Base-by-base conservation (phyloP, 768 basidiomycete species). In the Polyporus arcularius region DNA sequence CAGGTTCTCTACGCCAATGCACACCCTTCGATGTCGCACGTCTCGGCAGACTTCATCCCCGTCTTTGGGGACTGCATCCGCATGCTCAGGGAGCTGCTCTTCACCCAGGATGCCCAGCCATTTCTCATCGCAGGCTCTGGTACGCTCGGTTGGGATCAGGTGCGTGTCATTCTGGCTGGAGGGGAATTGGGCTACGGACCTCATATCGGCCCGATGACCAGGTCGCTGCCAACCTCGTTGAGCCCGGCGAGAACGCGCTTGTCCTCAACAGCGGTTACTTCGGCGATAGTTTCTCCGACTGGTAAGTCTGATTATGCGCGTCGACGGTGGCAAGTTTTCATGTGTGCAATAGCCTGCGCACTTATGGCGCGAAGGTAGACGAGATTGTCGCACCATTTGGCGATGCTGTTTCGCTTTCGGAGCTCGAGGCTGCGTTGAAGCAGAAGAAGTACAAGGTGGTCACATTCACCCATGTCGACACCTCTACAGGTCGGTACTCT, bases 71-170 rank as follows among this genome's bases (percentile, higher is more conserved):
- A 96, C 68, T 90, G 88, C 73, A 83, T 98, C 65, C 85, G 89
- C 53, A 87, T 96, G 87, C 89, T 43, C 64, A 89, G 91, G 62
- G 78, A 91, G 56, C 87, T 98, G 7, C 75, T 98, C 21, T 87
- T 86, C 71, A 89, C 96, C 32, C 82, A 85, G 56, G 77, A 80
- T 26, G 91, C 82, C 0, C 97, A 98, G 70, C 93, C 94, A 0
- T 94, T 99, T 80, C 76, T 99, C 68, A 90, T 98, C 63, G 88
- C 95, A 30, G 97, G 97, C 1, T 92, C 89, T 56, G 97, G 97
- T 15, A 98, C 97, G 2, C 81, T 99, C 38, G 97, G 97, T 31
- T 98, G 96, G 95, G 96, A 98, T 73, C 90, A 93, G 84, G 91
- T 82, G 46, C 64, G 82, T 70, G 21, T 11, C 31, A 28, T 52